Conservation (phyloP, 1,139 yeast genomes). For the Geotrichum fermentans region DNA sequence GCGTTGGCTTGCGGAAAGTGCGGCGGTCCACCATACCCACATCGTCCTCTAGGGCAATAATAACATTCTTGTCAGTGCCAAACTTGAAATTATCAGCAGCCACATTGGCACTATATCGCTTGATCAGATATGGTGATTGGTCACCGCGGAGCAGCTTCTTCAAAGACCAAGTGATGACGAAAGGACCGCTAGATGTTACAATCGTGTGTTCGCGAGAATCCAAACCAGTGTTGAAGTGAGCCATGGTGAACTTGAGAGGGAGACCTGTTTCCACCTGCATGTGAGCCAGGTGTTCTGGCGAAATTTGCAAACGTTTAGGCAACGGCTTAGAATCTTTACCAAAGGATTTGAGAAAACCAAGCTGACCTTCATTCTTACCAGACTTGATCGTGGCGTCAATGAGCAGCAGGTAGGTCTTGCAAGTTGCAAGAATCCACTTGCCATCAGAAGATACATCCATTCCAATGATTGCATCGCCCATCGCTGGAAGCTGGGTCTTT, state of each 20-base stretch:
- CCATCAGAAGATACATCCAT: constrained; percentile 77
- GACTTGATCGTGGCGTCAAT: constrained; percentile 60
- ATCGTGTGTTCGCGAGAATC: constrained; percentile 63
- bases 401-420: constrained; percentile 61
- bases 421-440: constrained; percentile 75
- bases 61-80: constrained; percentile 65
- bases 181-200: constrained; percentile 75
- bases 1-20: constrained; percentile 54
- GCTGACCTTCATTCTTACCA: constrained; percentile 55
- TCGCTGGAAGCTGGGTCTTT: constrained; percentile 70
- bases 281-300: constrained; percentile 67
- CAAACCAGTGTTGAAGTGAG: constrained; percentile 68
- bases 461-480: constrained; percentile 68
- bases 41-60: constrained; percentile 66
- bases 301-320: constrained; percentile 61
- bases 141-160: constrained; percentile 53
- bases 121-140: constrained; percentile 56
- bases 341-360: constrained; percentile 65
- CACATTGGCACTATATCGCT: constrained; percentile 56
- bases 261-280: constrained; percentile 52
- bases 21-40: constrained; percentile 60
- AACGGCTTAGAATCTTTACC: constrained; percentile 62
- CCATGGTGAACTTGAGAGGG: constrained; percentile 59
- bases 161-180: constrained; percentile 76
- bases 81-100: constrained; percentile 76